Percentiles rank a stretch among this genome's conserved stretches.
Evolutionary conservation across 2,329 filamentous ascomycete species (phyloP).

Genomic region (Colletotrichum cordylinicola): DNA sequence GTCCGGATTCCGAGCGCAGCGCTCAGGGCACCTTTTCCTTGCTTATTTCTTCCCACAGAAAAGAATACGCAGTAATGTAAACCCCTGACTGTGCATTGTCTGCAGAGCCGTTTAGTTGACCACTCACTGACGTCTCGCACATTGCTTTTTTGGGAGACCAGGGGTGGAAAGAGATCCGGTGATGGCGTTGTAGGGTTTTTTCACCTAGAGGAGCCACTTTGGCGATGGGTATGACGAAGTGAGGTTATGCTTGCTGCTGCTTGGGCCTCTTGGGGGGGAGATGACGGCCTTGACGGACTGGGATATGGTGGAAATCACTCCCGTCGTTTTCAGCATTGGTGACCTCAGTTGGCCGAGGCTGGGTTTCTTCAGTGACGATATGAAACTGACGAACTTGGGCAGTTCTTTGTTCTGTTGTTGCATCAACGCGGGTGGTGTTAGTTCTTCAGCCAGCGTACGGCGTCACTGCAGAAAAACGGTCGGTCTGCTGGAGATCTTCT

Average conservation of each 20-base stretch:
- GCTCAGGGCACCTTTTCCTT: background rate
- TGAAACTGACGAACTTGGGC: background rate
- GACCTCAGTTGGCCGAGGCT: background rate
- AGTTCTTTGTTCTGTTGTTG: conserved; percentile 6
- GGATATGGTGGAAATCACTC: background rate
- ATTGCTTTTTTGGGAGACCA: background rate
- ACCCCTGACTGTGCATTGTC: background rate
- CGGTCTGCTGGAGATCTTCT: background rate
- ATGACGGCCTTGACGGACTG: background rate
- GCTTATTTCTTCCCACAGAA: background rate
- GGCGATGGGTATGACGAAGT: background rate
- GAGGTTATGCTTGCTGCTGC: background rate
- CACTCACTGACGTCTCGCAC: background rate
- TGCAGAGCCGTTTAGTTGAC: background rate
- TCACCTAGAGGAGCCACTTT: background rate
- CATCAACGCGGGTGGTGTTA: background rate
- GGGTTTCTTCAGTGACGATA: background rate
- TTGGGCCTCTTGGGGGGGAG: background rate
- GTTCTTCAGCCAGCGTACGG: background rate
- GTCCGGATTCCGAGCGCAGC: background rate
- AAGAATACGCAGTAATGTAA: background rate
- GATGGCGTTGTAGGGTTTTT: background rate
- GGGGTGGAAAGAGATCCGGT: background rate
- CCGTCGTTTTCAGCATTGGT: background rate
- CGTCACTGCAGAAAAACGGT: background rate